Conservation (phyloP, 2,329 filamentous ascomycete species). For the Exophiala mesophila region DNA sequence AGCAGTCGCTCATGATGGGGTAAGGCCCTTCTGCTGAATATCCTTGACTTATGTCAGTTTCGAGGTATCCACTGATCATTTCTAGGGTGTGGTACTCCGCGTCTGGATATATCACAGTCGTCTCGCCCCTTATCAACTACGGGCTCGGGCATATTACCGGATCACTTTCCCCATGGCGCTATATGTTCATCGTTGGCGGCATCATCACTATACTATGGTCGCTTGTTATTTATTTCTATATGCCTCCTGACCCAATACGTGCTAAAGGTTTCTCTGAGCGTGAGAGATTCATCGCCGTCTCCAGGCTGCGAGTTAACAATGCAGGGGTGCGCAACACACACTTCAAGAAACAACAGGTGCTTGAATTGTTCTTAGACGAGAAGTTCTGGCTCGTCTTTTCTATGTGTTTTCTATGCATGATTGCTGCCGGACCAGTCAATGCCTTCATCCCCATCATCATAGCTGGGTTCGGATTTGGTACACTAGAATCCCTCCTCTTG, state of each 20-base stretch:
- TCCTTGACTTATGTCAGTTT: no score
- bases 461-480: conserved; percentile 56
- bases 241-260: conserved; percentile 58
- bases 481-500: conserved; percentile 61
- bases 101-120: conserved; percentile 39
- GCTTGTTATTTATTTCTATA: conserved; percentile 61
- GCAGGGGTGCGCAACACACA: conserved; percentile 57
- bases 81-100: conserved; percentile 60
- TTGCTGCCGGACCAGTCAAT: conserved; percentile 57
- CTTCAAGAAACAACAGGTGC: conserved; percentile 56
- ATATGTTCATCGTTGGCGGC: conserved; percentile 63
- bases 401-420: conserved; percentile 65
- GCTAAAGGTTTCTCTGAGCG: conserved; percentile 63
- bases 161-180: conserved; percentile 58
- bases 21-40: no score
- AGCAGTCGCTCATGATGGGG: conserved; percentile 60
- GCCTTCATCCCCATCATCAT: conserved; percentile 69
- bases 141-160: conserved; percentile 60
- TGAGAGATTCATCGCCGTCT: conserved; percentile 60
- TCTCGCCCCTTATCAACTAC: conserved; percentile 57
- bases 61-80: neutral
- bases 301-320: conserved; percentile 57
- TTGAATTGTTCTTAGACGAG: conserved; percentile 53
- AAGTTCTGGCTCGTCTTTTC: conserved; percentile 60
- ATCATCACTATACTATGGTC: conserved; percentile 51